phyloP scores from a whole-genome alignment of 169 alveolate species.

The Plasmodium knowlesi region DNA sequence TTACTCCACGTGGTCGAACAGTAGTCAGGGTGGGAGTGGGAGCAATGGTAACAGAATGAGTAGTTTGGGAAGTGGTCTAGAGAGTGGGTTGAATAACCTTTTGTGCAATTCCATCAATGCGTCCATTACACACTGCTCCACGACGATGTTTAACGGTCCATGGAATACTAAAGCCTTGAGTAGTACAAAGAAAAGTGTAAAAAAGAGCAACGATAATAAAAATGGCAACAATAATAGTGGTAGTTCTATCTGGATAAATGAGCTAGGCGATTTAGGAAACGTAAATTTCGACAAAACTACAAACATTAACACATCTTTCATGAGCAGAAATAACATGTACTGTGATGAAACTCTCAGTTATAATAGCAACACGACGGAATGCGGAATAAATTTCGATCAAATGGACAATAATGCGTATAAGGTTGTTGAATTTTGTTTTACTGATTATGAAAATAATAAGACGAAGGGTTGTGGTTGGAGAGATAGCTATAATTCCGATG shows the following conservation, averaged over 20 bases:
- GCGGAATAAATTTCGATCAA: slow-evolving; percentile 56
- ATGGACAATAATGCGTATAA: slow-evolving; percentile 62
- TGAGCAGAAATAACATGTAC: slow-evolving; percentile 8
- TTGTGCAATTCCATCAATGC: slow-evolving; percentile 32
- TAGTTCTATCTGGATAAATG: slow-evolving; percentile 32
- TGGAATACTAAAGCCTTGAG: slow-evolving; percentile 19
- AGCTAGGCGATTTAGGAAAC: slow-evolving; percentile 16
- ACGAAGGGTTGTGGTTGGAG: slow-evolving; percentile 16
- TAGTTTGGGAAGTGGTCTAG: background rate
- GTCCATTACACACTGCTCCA: slow-evolving; percentile 14
- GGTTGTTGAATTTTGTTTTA: slow-evolving; percentile 66
- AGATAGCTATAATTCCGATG: background rate
- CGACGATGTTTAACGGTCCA: slow-evolving; percentile 9
- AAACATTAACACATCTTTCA: background rate
- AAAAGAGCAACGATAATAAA: slow-evolving; percentile 27
- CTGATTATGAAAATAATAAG: slow-evolving; percentile 64
- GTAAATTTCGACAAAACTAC: slow-evolving; percentile 6
- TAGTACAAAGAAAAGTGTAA: slow-evolving; percentile 14
- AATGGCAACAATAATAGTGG: background rate
- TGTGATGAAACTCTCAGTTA: slow-evolving; percentile 58
- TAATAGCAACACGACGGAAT: slow-evolving; percentile 57
- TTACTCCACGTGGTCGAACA: slow-evolving; percentile 52
- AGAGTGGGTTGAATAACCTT: slow-evolving; percentile 16
- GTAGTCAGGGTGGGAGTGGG: background rate
- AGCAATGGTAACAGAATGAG: background rate